Base-by-base conservation (phyloP, 352 stramenopile genomes). In the Globisporangium megalacanthum region DNA sequence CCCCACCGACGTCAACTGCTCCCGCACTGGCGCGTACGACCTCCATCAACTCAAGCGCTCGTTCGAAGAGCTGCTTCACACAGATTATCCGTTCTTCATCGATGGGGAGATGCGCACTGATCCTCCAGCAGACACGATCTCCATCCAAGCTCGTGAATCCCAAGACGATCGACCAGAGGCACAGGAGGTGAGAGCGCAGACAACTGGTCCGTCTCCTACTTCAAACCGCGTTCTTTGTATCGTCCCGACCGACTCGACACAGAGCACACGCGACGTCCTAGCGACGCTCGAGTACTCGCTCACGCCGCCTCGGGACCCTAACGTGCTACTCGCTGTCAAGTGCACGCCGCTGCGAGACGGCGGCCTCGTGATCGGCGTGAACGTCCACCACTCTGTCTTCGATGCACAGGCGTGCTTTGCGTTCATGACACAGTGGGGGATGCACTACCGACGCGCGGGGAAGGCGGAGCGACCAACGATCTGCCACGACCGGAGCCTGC, bases 331-430 rank as follows among this genome's bases (percentile, higher is more conserved):
- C 46, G 36, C 33, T 9, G 31, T 61, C 45, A 60, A 56, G 53
- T 56, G 45, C 25, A 65, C 52, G 47, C 47, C 39, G 2, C 37
- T 65, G 19, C 14, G 35, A 14, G 59, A 52, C 14, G 54, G 47
- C 4, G 59, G 25, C 6, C 22, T 65, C 33, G 59, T 56, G 48
- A 55, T 65, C 35, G 59, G 52, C 19, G 14, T 65, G 29, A 61
- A 49, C 46, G 44, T 65, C 19, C 61, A 45, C 35, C 59, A 65
- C 36, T 55, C 35, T 14, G 33, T 65, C 3, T 52, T 65, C 39
- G 59, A 61, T 8, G 59, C 45, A 20, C 33, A 55, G 13, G 45
- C 29, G 11, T 54, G 33, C n/a, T 65, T 65, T 39, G 42, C 53
- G 7, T 54, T 65, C 29, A 39, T 65, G 52, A 56, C 22, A 11